Percentiles rank a stretch among this genome's conserved stretches.
phyloP scores from a whole-genome alignment of 2,329 filamentous ascomycete species.

The Corinectria fuckeliana region DNA sequence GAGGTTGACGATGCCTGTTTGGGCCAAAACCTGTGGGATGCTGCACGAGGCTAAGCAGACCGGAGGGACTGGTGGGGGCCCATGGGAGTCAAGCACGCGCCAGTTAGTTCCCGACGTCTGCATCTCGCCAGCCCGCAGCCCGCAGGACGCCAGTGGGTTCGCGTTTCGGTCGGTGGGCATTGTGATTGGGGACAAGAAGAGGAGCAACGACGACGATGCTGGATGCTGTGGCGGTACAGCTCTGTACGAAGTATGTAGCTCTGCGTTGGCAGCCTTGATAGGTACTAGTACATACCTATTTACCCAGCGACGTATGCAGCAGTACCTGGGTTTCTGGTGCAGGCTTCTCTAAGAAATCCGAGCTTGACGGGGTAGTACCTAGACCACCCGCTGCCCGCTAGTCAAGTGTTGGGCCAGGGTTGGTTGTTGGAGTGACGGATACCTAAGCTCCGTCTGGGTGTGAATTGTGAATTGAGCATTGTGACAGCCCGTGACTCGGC shows the following conservation, averaged over 20 bases:
- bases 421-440: constrained; percentile 17
- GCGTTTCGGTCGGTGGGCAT: background rate
- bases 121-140: constrained; percentile 19
- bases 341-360: too few relatives aligned
- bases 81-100: constrained; percentile 1
- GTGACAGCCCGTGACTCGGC: background rate
- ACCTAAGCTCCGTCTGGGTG: background rate
- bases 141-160: constrained; percentile 18
- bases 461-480: background rate
- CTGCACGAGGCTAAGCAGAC: constrained; percentile 35
- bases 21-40: constrained; percentile 30
- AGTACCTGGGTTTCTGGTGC: constrained; percentile 20
- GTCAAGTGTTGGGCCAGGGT: background rate
- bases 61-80: constrained; percentile 25
- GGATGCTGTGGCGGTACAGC: constrained; percentile 1
- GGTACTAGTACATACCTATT: too few relatives aligned
- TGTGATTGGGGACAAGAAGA: background rate
- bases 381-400: constrained; percentile 15
- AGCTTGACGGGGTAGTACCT: too few relatives aligned
- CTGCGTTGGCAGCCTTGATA: constrained; percentile 44
- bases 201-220: background rate
- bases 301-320: constrained; percentile 46
- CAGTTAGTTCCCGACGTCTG: constrained; percentile 22
- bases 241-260: constrained; percentile 36
- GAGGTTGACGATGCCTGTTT: constrained; percentile 37